Conservation (phyloP, 768 basidiomycete species). For the Tulasnella sp. region DNA sequence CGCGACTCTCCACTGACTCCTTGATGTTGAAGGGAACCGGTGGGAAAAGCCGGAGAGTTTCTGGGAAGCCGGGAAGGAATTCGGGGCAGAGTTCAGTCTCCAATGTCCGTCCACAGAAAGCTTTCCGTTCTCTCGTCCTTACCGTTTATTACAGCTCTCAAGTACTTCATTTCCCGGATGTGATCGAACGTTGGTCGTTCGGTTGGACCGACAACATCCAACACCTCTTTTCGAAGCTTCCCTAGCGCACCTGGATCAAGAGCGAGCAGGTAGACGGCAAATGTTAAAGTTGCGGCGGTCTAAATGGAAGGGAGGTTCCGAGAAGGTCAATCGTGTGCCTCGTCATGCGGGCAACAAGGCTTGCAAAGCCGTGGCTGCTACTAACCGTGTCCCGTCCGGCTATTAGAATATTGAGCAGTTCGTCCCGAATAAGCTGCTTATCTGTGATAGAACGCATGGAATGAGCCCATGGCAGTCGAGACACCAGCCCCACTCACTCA, state of each 20-base stretch:
- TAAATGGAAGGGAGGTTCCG: constrained; percentile 10
- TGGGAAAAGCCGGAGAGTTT: constrained; percentile 43
- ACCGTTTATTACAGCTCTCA: constrained; percentile 60
- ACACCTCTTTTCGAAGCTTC: constrained; percentile 41
- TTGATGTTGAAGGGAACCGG: constrained; percentile 25
- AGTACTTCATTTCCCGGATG: constrained; percentile 45
- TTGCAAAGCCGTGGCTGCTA: neutral
- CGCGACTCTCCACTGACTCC: neutral
- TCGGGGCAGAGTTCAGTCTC: neutral
- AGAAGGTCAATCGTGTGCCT: neutral
- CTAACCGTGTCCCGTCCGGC: constrained; percentile 68
- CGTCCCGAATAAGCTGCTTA: constrained; percentile 54
- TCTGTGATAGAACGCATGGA: constrained; percentile 32
- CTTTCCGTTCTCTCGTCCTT: constrained; percentile 9
- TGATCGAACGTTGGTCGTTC: constrained; percentile 42
- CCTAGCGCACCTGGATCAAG: constrained; percentile 37
- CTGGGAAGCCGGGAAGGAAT: constrained; percentile 21
- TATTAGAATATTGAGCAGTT: constrained; percentile 63
- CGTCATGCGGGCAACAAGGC: neutral
- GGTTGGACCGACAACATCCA: constrained; percentile 33
- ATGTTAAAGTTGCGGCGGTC: constrained; percentile 42
- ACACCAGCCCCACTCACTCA: constrained; percentile 22
- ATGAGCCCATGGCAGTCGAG: neutral
- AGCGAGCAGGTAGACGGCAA: constrained; percentile 43
- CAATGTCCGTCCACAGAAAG: constrained; percentile 26